Evolutionary conservation across 192 early-diverging fungal species (phyloP), one percentile per base, ranked within the genome.

Genomic region (Phycomyces nitens): DNA sequence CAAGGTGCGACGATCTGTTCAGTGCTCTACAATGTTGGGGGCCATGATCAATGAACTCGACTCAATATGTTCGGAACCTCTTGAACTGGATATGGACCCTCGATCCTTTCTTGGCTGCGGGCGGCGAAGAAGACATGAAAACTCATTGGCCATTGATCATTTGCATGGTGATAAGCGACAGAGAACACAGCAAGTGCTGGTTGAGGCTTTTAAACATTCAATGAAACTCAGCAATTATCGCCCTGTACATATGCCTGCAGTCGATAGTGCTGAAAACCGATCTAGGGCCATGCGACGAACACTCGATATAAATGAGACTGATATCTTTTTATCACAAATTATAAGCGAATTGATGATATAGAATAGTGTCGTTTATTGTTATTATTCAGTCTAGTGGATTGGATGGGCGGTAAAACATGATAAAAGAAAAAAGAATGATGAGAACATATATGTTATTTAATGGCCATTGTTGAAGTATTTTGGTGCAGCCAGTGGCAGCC

Each of bases 401-500:
- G 29, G 2, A 34, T 34, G 29, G 29, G 29, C 29, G 29, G 44
- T 47, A 14, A 42, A n/a, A 14, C 44, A 47, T 47, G 12, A 18
- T n/a, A 47, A n/a, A 47, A 18, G 18, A 47, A n/a, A 47, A 47
- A 47, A 11, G n/a, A n/a, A n/a, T n/a, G 12, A n/a, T n/a, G 18
- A 47, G 18, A 47, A 47, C 18, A 47, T n/a, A 47, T 47, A 11
- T 14, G 2, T 1, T 11, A n/a, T n/a, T 18, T 47, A 18, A 18
- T 18, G 15, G 18, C 44, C 23, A 53, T 76, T 64, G 24, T 71
- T 72, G 60, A 87, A 92, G 44, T 90, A 89, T n/a, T 87, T 85
- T 11, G 94, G 92, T 14, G 93, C 86, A 5, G 87, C 87, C 63
- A 87, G 80, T 0, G 84, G 70, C 41, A 97, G 72, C 95, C 97